Conservation (phyloP, 2,329 filamentous ascomycete species). For the Cladophialophora carrionii region DNA sequence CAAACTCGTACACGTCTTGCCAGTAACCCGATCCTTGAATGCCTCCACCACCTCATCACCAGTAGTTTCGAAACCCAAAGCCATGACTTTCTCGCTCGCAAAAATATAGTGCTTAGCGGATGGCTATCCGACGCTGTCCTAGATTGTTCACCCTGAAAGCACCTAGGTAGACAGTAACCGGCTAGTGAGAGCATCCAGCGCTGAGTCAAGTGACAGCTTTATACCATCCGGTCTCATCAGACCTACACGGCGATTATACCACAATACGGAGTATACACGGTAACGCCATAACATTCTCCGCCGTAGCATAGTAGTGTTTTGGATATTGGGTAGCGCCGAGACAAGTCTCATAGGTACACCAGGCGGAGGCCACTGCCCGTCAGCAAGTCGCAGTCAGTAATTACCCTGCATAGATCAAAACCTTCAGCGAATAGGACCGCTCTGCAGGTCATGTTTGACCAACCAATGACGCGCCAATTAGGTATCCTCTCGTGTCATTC, state of each 20-base stretch:
- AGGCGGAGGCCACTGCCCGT: background rate
- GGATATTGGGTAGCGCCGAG: background rate
- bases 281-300: background rate
- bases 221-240: background rate
- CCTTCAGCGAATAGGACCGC: background rate
- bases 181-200: background rate
- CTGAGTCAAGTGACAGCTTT: background rate
- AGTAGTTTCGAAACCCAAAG: constrained; percentile 40
- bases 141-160: no score
- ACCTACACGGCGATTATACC: background rate
- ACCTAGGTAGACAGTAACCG: background rate
- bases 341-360: background rate
- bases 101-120: background rate
- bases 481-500: constrained; percentile 12
- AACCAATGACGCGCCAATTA: background rate
- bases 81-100: constrained; percentile 26
- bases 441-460: background rate
- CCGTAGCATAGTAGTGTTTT: background rate
- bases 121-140: background rate
- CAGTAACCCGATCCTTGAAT: constrained; percentile 42
- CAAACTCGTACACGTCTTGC: constrained; percentile 40
- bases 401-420: background rate
- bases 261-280: background rate
- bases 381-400: background rate
- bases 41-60: constrained; percentile 41